Conservation (phyloP, 345 rosid genomes). For the Camelina laxa region DNA sequence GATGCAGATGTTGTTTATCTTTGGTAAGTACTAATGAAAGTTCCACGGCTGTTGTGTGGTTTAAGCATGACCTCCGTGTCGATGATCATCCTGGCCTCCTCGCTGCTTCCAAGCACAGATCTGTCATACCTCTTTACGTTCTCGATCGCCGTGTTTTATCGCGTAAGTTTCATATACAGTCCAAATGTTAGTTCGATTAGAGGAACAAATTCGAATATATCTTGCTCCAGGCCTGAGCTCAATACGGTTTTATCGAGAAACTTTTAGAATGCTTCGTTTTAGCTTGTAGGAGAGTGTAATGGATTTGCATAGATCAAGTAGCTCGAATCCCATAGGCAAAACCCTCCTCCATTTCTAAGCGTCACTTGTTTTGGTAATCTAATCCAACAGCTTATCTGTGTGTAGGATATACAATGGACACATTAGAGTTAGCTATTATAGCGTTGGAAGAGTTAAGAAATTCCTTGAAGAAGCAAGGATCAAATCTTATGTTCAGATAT, state of each 20-base stretch:
- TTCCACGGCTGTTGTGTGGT: constrained; percentile 78
- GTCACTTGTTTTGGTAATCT: neutral
- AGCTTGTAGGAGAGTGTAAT: constrained; percentile 5
- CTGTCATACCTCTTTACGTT: constrained; percentile 76
- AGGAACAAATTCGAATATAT: neutral
- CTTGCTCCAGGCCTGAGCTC: neutral
- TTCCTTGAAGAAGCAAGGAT: constrained; percentile 62
- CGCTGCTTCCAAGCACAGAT: constrained; percentile 49
- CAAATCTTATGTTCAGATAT: constrained; percentile 77
- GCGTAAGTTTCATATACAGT: constrained; percentile 48
- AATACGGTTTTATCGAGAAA: no score
- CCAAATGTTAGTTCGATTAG: neutral
- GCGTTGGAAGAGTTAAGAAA: constrained; percentile 70
- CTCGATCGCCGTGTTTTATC: constrained; percentile 77
- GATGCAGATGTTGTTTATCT: constrained; percentile 38
- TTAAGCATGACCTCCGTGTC: constrained; percentile 88
- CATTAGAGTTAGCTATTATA: constrained; percentile 65
- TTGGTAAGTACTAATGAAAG: constrained; percentile 19
- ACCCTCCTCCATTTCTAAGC: neutral
- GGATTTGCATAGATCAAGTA: neutral
- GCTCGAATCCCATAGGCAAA: neutral
- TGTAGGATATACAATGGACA: constrained; percentile 78
- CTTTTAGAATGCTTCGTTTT: neutral
- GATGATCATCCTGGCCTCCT: constrained; percentile 85
- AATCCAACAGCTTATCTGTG: constrained; percentile 37